Conservation (phyloP, 106 monocot species). For the Acanthochlamys bracteata region DNA sequence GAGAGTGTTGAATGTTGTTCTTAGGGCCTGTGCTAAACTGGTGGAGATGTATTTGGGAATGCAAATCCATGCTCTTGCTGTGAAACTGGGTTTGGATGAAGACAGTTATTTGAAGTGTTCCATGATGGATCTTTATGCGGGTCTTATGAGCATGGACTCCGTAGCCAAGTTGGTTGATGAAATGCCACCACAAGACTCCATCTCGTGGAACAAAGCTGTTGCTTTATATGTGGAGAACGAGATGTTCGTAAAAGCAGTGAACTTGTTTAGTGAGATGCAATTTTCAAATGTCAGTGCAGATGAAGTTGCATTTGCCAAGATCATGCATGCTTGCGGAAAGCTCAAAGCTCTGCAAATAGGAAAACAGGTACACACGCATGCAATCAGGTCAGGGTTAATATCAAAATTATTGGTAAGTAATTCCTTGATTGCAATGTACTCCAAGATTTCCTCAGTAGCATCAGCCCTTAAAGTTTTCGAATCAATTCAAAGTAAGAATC, state of each 20-base stretch:
- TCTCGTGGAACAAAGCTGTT: conserved; percentile 45
- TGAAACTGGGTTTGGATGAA: conserved; percentile 22
- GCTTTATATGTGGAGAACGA: conserved; percentile 25
- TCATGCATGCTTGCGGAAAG: conserved; percentile 39
- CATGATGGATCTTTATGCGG: conserved; percentile 42
- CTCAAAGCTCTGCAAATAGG: conserved; percentile 25
- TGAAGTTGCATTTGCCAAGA: conserved; percentile 29
- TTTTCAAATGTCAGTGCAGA: conserved; percentile 17
- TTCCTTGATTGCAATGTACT: conserved; percentile 53
- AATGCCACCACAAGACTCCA: conserved; percentile 6
- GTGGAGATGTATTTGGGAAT: conserved; percentile 19
- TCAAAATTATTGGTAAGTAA: conserved; percentile 25
- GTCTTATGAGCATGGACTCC: conserved; percentile 17
- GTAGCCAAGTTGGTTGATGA: conserved; percentile 23
- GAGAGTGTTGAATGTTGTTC: conserved; percentile 13
- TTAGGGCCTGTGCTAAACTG: conserved; percentile 19
- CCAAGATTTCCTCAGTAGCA: conserved; percentile 28
- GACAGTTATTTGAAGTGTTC: conserved; percentile 25
- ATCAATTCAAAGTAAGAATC: conserved; percentile 14
- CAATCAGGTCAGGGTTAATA: conserved; percentile 8
- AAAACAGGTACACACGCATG: conserved; percentile 31
- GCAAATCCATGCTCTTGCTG: conserved; percentile 26
- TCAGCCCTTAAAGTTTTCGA: conserved; percentile 40
- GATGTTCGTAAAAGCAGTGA: conserved; percentile 15
- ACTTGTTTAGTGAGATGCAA: conserved; percentile 34